Evolutionary conservation across 352 stramenopile species (phyloP).

Genomic region (Pythium pyrilobum): DNA sequence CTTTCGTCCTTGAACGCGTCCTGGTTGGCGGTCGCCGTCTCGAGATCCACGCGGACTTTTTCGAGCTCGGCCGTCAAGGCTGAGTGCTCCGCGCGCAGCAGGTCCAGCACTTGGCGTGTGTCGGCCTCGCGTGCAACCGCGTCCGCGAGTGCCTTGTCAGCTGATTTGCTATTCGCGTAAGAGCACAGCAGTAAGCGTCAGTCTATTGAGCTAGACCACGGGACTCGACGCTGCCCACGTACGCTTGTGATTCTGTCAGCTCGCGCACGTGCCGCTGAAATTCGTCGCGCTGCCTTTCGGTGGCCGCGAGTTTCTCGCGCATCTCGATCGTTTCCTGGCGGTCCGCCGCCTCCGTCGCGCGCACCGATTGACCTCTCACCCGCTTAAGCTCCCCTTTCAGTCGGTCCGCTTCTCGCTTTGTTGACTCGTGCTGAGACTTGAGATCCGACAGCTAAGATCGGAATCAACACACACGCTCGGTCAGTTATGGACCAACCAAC

Average conservation of each 20-base stretch:
- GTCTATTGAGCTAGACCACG: too few species aligned
- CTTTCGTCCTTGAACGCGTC: conserved; percentile 67
- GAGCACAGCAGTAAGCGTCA: background rate
- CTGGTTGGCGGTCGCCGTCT: conserved; percentile 44
- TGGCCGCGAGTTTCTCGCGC: conserved; percentile 26
- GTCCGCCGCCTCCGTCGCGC: conserved; percentile 22
- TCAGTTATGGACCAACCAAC: too few species aligned
- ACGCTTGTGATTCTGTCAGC: conserved; percentile 3
- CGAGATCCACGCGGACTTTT: conserved; percentile 30
- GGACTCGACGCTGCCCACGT: too few species aligned
- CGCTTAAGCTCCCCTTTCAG: conserved; percentile 45
- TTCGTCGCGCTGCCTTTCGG: conserved; percentile 7
- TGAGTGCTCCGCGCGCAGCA: conserved; percentile 24
- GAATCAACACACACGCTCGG: too few species aligned
- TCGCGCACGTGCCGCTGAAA: background rate
- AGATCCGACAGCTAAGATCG: conserved; percentile 49
- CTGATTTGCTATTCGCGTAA: conserved; percentile 25
- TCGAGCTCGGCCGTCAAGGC: conserved; percentile 28
- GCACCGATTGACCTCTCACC: conserved; percentile 30
- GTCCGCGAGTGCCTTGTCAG: conserved; percentile 27
- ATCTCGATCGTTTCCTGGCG: conserved; percentile 31
- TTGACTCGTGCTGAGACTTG: conserved; percentile 42
- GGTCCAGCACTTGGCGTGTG: conserved; percentile 27
- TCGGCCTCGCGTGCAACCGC: conserved; percentile 28
- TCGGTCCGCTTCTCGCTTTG: conserved; percentile 42